Evolutionary conservation across 257 asterid species (phyloP).

Genomic region (Ophiorrhiza pumila): DNA sequence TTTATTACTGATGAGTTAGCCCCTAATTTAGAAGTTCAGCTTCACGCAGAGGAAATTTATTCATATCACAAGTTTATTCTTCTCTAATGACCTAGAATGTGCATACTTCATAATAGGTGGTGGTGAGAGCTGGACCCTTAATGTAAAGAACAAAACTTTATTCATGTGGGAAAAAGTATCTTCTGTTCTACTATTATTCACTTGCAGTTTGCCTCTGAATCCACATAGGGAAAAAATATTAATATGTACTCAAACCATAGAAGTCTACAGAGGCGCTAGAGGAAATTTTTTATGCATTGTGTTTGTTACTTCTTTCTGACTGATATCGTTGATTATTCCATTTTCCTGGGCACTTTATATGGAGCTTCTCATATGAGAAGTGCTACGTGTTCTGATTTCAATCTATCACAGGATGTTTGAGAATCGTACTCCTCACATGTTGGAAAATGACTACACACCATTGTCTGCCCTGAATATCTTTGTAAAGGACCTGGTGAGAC

Average conservation of each 20-base stretch:
- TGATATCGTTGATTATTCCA: not conserved
- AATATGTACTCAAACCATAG: not conserved
- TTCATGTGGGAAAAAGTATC: too few relatives aligned
- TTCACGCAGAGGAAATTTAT: not conserved
- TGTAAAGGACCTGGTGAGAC: conserved; percentile 93
- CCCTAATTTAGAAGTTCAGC: not conserved
- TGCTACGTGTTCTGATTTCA: conserved; percentile 14
- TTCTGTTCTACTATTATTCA: not conserved
- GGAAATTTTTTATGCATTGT: not conserved
- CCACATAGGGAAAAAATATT: not conserved
- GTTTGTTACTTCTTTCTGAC: not conserved
- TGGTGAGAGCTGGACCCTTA: not conserved
- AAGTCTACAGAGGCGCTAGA: not conserved
- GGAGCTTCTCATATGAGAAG: not conserved
- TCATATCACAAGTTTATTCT: not conserved
- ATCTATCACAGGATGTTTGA: conserved; percentile 86
- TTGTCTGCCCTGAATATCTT: conserved; percentile 95
- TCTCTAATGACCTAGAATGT: not conserved
- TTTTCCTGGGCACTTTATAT: not conserved
- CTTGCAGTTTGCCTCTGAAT: not conserved
- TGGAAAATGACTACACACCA: conserved; percentile 92
- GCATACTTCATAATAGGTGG: not conserved
- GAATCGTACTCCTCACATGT: conserved; percentile 97
- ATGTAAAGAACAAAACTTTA: not conserved
- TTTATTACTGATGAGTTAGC: not conserved